These are phyloP conservation scores for Talaromyces sp. DNA, from an alignment of 2,329 filamentous ascomycete genomes.

Conservation along the genomic window DNA sequence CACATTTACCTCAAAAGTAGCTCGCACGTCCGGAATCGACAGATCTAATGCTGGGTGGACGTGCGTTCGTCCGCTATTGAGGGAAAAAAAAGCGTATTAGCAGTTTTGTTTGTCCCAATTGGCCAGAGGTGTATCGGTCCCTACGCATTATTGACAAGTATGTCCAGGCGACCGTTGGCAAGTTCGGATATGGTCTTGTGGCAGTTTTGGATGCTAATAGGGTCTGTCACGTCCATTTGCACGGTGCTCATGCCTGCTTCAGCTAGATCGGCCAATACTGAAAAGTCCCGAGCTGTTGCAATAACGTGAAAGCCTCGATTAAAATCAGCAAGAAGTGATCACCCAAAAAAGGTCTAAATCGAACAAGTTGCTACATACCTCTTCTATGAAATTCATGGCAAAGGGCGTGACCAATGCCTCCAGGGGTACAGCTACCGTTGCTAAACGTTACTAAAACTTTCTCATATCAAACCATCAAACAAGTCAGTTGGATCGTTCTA, in stretches of 20 bases:
- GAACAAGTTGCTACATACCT: not conserved
- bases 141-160: constrained; percentile 6
- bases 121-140: not conserved
- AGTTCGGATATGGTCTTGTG: not conserved
- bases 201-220: constrained; percentile 1
- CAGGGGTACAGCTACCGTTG: not conserved
- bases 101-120: not conserved
- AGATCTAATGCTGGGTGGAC: not conserved
- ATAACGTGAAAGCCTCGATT: not conserved
- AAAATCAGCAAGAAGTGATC: not conserved
- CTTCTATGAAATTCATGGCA: constrained; percentile 1
- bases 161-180: not conserved
- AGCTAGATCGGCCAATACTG: not conserved
- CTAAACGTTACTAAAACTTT: not conserved
- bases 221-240: not conserved
- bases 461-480: not conserved
- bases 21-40: not conserved
- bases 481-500: not conserved
- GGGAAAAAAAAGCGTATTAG: not conserved
- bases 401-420: not conserved
- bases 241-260: not conserved
- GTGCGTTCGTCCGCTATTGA: not conserved
- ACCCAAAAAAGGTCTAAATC: not conserved
- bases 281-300: not conserved
- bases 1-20: constrained; percentile 3